Conservation (phyloP, 2,329 filamentous ascomycete genomes). For the Ophiostoma sp. region DNA sequence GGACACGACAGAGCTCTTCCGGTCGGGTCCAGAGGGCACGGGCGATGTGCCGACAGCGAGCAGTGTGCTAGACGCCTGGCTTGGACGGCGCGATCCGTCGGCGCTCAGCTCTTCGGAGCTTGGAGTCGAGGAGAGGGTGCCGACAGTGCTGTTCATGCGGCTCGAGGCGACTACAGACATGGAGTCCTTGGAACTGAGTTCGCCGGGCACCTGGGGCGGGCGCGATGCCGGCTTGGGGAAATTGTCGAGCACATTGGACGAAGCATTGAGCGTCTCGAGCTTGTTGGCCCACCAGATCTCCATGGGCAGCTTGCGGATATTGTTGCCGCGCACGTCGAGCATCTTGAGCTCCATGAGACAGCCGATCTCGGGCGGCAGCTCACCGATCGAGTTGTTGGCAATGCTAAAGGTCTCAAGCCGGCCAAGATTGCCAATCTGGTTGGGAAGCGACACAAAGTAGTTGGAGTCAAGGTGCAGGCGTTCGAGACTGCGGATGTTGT, state of each 20-base stretch:
- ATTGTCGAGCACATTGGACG: conserved; percentile 83
- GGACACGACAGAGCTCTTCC: conserved; percentile 82
- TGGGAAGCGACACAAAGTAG: conserved; percentile 85
- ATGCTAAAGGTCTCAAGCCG: conserved; percentile 90
- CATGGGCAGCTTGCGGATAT: conserved; percentile 77
- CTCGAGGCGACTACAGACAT: conserved; percentile 29
- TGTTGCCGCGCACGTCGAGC: conserved; percentile 88
- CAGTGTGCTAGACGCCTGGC: conserved; percentile 72
- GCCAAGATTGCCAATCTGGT: conserved; percentile 75
- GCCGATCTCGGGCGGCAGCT: conserved; percentile 81
- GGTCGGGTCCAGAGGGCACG: conserved; percentile 49
- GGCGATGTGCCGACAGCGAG: conserved; percentile 73
- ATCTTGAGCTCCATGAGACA: conserved; percentile 78
- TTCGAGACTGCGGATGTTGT: conserved; percentile 79
- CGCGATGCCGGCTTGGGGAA: conserved; percentile 84
- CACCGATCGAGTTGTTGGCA: conserved; percentile 80
- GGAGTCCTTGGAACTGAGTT: conserved; percentile 32
- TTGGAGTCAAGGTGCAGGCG: conserved; percentile 90
- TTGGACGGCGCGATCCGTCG: conserved; percentile 64
- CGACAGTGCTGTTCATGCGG: conserved; percentile 36
- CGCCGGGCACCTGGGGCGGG: conserved; percentile 54
- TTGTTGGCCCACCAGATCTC: conserved; percentile 96
- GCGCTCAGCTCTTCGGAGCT: conserved; percentile 70
- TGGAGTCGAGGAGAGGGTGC: conserved; percentile 53
- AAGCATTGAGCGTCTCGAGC: conserved; percentile 87